These are phyloP conservation scores for Cryptococcus sp. DNA, from an alignment of 1,284 basidiomycete species.

Conservation along the genomic window DNA sequence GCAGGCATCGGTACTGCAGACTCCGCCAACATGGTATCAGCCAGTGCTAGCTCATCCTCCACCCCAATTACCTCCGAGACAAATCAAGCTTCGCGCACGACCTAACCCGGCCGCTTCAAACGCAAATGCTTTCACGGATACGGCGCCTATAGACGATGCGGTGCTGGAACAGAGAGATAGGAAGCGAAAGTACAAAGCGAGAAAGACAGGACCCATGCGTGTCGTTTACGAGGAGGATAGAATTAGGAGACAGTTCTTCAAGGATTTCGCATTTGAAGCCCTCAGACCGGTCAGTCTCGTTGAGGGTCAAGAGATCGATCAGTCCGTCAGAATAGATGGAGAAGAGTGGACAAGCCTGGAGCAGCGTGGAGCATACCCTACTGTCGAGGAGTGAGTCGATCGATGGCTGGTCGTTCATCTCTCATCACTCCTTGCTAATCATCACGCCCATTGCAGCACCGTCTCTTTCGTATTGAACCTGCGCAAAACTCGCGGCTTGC, in stretches of 20 bases:
- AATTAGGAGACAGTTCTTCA: conserved; percentile 87
- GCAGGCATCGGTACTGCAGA: conserved; percentile 66
- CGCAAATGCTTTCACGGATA: conserved; percentile 6
- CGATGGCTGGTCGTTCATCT: neutral
- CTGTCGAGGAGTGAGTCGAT: conserved; percentile 79
- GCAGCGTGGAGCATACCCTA: conserved; percentile 79
- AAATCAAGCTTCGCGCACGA: conserved; percentile 60
- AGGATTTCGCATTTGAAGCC: conserved; percentile 94
- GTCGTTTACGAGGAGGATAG: conserved; percentile 83
- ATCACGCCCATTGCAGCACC: conserved; percentile 58
- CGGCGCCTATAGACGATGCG: conserved; percentile 6
- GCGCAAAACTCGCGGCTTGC: conserved; percentile 64
- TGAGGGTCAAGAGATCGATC: conserved; percentile 61
- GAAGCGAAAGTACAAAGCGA: conserved; percentile 54
- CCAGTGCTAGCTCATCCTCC: conserved; percentile 87
- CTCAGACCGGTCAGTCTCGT: conserved; percentile 77
- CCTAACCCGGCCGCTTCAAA: conserved; percentile 25
- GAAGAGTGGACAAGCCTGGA: conserved; percentile 70
- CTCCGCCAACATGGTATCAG: conserved; percentile 80
- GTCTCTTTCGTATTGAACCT: conserved; percentile 79
- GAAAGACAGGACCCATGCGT: conserved; percentile 61
- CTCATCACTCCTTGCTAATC: neutral
- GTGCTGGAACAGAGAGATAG: conserved; percentile 24
- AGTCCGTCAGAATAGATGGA: conserved; percentile 62
- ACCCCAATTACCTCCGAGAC: conserved; percentile 74